Base-by-base conservation (phyloP, 108 stramenopile genomes). In the Cyclotella atomus region DNA sequence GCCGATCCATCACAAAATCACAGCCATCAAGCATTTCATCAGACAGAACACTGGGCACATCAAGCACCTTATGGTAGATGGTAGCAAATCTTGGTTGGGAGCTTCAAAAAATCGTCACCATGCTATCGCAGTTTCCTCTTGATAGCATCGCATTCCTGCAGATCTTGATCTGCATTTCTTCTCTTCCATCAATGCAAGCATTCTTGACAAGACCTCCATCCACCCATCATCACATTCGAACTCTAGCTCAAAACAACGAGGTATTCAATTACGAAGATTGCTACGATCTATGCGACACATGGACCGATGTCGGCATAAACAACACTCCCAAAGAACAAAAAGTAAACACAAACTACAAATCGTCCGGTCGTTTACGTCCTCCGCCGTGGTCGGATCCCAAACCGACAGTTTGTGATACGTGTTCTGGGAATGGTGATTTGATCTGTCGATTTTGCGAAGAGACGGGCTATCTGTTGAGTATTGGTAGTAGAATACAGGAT, bases 391-490 rank as follows among this genome's bases (percentile, higher is more conserved):
- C 71, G 3, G 49, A 65, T 2, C 59, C 65, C 5, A 32, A 60
- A 29, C 78, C 71, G 27, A 28, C 47, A 10, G 25, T 41, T 61
- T 79, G 78, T 35, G 34, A 44, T 45, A 36, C 71, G 25, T 79
- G 78, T 29, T 16, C 34, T 43, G 71, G 78, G 7, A 27, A 32
- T 17, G 78, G 78, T 27, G 55, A 28, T 30, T 49, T 55, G 16
- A 16, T 46, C 2, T 79, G 78, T 47, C 65, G 78, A 32, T 79
- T 79, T 45, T 79, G 78, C 41, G 78, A 65, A 25, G 78, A 70
- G 14, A 71, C 71, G 17, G 57, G 38, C 15, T 71, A 70, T 52
- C 57, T 79, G 20, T 65, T 71, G 19, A 59, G 46, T 0, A 79
- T 79, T 33, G 78, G 78, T 29, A 66, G 78, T 0, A 72, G 71